phyloP scores from a whole-genome alignment of 1,284 basidiomycete genomes.

The Cryptococcus sp. region DNA sequence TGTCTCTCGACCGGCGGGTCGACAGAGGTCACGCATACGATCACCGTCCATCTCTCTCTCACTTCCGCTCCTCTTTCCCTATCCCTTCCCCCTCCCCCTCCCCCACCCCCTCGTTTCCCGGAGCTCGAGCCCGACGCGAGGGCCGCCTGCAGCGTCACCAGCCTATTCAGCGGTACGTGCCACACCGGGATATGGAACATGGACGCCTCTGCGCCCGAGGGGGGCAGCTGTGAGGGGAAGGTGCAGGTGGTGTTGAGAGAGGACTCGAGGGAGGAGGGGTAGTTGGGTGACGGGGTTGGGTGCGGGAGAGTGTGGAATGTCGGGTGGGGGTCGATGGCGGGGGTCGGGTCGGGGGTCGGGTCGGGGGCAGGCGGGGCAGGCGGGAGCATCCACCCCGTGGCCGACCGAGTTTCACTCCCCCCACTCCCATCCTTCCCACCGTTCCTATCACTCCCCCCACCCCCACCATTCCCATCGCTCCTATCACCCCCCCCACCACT shows the following conservation, averaged over 20 bases:
- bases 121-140: conserved; percentile 6
- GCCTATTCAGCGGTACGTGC: conserved; percentile 31
- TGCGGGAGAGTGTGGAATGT: neutral
- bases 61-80: neutral
- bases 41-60: conserved; percentile 17
- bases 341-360: neutral
- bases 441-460: too few relatives aligned
- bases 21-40: conserved; percentile 35
- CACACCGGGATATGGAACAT: conserved; percentile 33
- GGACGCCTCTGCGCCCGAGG: conserved; percentile 14
- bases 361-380: neutral
- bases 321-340: neutral
- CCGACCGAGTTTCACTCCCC: too few relatives aligned
- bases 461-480: too few relatives aligned
- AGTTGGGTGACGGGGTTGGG: conserved; percentile 5
- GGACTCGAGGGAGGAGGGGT: conserved; percentile 22
- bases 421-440: too few relatives aligned
- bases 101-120: neutral
- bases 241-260: conserved; percentile 29
- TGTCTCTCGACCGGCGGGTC: conserved; percentile 13
- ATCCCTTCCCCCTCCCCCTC: neutral
- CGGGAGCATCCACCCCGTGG: neutral
- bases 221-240: conserved; percentile 22
- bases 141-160: conserved; percentile 19
- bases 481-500: too few relatives aligned